phyloP scores from a whole-genome alignment of 345 rosid species.

The Diplotaxis tenuifolia region DNA sequence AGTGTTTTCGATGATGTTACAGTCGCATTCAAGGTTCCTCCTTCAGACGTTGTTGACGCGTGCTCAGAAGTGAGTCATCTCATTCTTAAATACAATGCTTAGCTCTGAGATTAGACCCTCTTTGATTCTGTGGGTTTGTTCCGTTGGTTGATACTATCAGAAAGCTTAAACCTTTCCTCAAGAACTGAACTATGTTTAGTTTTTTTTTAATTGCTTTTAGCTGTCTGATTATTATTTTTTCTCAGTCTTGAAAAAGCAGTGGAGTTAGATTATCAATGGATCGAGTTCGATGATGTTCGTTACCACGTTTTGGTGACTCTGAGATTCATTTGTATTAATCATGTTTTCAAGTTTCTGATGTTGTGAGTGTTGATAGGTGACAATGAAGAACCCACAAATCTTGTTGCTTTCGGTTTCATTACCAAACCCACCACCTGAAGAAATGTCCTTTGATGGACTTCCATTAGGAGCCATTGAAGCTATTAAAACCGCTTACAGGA shows the following conservation, averaged over 20 bases:
- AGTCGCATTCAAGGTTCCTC: too few species aligned
- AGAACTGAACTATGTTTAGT: conserved; percentile 22
- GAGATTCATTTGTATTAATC: background rate
- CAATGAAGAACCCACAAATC: conserved; percentile 77
- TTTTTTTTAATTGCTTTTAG: background rate
- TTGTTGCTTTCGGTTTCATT: conserved; percentile 72
- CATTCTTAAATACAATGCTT: too few species aligned
- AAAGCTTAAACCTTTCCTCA: background rate
- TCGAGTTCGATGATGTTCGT: conserved; percentile 90
- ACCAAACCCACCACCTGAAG: too few species aligned
- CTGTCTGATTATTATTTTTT: background rate
- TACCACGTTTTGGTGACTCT: conserved; percentile 79
- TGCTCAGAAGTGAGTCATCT: too few species aligned
- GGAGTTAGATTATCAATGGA: conserved; percentile 89
- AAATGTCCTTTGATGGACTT: too few species aligned
- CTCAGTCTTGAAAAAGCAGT: conserved; percentile 81
- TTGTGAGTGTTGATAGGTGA: conserved; percentile 50
- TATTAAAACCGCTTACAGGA: too few species aligned
- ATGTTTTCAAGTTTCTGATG: conserved; percentile 11
- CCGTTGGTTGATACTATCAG: background rate
- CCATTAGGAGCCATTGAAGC: too few species aligned
- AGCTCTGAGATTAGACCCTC: too few species aligned
- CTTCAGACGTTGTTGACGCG: too few species aligned
- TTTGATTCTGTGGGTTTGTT: background rate
- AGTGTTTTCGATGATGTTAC: too few species aligned